Evolutionary conservation across 1,284 basidiomycete genomes (phyloP).

Genomic region (Farysia itapuensis): DNA sequence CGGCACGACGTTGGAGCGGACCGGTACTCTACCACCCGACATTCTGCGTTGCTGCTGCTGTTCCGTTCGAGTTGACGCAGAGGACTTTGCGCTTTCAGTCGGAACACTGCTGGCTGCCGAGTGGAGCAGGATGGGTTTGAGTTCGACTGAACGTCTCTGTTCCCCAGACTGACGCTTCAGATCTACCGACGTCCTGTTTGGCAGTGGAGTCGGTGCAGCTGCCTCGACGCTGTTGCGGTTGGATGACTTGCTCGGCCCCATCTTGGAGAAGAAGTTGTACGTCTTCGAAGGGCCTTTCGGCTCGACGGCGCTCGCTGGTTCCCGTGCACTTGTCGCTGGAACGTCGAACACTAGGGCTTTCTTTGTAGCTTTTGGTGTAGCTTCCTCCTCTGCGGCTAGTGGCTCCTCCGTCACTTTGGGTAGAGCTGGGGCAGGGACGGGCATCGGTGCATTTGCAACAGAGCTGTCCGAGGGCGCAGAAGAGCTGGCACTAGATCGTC

Average conservation of each 20-base stretch:
- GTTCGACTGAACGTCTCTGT: slow-evolving; percentile 23
- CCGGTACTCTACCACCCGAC: slow-evolving; percentile 1
- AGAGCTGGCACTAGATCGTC: slow-evolving; percentile 22
- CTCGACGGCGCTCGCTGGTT: neutral
- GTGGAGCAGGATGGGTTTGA: slow-evolving; percentile 26
- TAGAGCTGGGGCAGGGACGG: slow-evolving; percentile 2
- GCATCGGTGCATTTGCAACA: slow-evolving; percentile 6
- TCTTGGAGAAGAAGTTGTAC: slow-evolving; percentile 21
- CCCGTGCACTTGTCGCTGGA: too few relatives aligned
- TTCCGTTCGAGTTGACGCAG: neutral
- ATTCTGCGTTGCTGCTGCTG: slow-evolving; percentile 13
- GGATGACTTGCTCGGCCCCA: slow-evolving; percentile 6
- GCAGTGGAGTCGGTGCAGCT: neutral
- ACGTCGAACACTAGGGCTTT: slow-evolving; percentile 21
- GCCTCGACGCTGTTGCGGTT: slow-evolving; percentile 24
- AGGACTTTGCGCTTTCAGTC: neutral
- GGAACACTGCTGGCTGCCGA: slow-evolving; percentile 2
- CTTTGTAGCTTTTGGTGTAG: neutral
- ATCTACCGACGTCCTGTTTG: slow-evolving; percentile 5
- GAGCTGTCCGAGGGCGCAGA: slow-evolving; percentile 11
- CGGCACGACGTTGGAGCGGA: slow-evolving; percentile 26
- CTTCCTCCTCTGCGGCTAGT: neutral
- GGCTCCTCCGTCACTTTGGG: slow-evolving; percentile 20
- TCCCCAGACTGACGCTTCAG: slow-evolving; percentile 13
- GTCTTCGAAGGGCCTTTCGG: slow-evolving; percentile 16